Conservation (phyloP, 495 filamentous ascomycete species). For the Cercophora scortea region DNA sequence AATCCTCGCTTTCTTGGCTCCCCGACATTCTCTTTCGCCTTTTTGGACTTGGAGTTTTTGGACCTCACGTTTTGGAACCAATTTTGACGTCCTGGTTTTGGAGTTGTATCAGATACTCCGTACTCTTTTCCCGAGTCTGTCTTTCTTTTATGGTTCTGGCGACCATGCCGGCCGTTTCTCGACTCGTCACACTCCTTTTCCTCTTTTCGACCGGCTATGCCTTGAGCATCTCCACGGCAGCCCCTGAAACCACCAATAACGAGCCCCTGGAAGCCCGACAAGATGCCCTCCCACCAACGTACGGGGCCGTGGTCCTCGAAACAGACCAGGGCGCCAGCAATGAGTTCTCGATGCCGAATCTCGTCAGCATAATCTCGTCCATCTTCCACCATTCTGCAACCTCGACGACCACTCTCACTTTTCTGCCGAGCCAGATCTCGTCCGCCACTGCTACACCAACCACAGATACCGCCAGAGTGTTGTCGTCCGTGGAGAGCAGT, state of each 20-base stretch:
- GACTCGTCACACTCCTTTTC: conserved; percentile 1
- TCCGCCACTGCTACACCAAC: not conserved
- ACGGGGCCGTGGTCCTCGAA: not conserved
- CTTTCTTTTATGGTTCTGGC: not conserved
- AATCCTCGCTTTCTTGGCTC: conserved; percentile 1
- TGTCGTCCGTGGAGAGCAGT: not conserved
- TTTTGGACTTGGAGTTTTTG: conserved; percentile 13
- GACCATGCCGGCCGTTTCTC: conserved; percentile 7
- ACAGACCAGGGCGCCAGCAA: too few relatives aligned
- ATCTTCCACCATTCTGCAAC: conserved; percentile 2
- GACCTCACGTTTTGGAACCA: conserved; percentile 11
- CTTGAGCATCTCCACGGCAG: not conserved
- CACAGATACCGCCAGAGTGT: not conserved
- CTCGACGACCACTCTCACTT: not conserved
- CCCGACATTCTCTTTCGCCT: not conserved
- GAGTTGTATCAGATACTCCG: conserved; percentile 8
- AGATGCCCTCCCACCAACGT: not conserved
- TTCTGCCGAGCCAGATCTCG: not conserved
- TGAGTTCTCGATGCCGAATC: too few relatives aligned
- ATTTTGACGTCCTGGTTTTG: conserved; percentile 11
- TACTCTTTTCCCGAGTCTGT: not conserved
- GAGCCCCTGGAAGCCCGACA: not conserved
- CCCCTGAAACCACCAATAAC: not conserved
- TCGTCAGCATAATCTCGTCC: conserved; percentile 5
- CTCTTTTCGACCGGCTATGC: conserved; percentile 1